These are phyloP conservation scores for Papilionanthe hybrid DNA, from an alignment of 116 monocot genomes.

Conservation along the genomic window DNA sequence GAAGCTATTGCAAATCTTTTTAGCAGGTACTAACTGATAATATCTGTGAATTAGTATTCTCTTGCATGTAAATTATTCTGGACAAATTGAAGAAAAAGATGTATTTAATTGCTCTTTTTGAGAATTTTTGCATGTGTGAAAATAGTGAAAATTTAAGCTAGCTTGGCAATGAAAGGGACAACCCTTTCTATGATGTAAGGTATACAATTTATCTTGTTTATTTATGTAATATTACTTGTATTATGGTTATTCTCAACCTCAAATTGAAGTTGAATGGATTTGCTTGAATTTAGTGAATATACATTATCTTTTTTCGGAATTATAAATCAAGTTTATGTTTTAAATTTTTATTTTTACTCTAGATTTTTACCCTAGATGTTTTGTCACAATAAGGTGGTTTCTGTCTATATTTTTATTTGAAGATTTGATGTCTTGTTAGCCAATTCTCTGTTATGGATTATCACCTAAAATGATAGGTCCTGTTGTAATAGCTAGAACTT, in stretches of 20 bases:
- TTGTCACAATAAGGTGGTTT: too few species aligned
- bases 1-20: conserved; percentile 91
- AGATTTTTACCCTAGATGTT: neutral
- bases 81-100: neutral
- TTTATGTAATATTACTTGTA: neutral
- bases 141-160: neutral
- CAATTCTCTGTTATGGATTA: too few species aligned
- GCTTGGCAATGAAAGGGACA: neutral
- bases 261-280: neutral
- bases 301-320: neutral
- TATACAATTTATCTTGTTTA: neutral
- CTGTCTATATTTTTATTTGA: too few species aligned
- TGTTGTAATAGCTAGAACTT: too few species aligned
- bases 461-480: too few species aligned
- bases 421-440: too few species aligned
- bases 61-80: neutral
- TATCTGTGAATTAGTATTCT: neutral
- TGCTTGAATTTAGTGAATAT: neutral
- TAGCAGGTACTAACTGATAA: conserved; percentile 46
- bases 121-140: neutral
- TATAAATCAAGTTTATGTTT: neutral
- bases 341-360: neutral
- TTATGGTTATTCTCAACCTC: neutral
- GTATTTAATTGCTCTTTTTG: neutral
- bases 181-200: neutral